phyloP scores from a whole-genome alignment of 1,139 yeast species.

The Debaryomyces psychrophilus region DNA sequence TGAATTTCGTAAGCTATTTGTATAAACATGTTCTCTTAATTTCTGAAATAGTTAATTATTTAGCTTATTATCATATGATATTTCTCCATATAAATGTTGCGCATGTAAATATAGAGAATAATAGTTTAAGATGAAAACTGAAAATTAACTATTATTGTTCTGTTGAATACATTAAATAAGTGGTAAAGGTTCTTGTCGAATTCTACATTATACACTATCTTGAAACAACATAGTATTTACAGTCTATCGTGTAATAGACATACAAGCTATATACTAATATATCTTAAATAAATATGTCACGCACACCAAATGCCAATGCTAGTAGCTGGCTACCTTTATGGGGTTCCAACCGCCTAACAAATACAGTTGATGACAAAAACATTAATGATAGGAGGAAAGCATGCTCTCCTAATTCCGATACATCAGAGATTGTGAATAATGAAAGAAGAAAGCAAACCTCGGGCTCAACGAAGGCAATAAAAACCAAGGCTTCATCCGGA shows the following conservation, averaged over 20 bases:
- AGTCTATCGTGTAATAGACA: background rate
- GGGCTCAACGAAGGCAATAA: slow-evolving; percentile 9
- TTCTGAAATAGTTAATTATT: background rate
- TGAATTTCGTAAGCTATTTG: slow-evolving; percentile 8
- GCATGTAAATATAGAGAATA: background rate
- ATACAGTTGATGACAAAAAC: background rate
- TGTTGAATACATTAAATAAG: too few species aligned
- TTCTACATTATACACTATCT: too few species aligned
- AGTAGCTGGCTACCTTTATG: slow-evolving; percentile 15
- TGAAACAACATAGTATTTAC: too few species aligned
- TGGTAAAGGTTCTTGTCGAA: too few species aligned
- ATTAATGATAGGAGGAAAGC: background rate
- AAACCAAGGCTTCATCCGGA: slow-evolving; percentile 22
- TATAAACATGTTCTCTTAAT: background rate
- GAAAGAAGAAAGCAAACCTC: slow-evolving; percentile 1
- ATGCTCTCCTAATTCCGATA: background rate
- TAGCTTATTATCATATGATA: background rate
- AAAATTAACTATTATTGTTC: background rate
- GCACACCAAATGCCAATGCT: slow-evolving; percentile 8
- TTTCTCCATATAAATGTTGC: slow-evolving; percentile 1
- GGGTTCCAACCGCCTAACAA: slow-evolving; percentile 10
- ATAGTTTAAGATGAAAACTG: background rate
- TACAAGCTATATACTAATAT: background rate
- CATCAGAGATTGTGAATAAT: background rate
- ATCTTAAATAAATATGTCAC: slow-evolving; percentile 3